Evolutionary conservation across 306 rosid genomes (phyloP).

Genomic region (Crotalaria pallida): DNA sequence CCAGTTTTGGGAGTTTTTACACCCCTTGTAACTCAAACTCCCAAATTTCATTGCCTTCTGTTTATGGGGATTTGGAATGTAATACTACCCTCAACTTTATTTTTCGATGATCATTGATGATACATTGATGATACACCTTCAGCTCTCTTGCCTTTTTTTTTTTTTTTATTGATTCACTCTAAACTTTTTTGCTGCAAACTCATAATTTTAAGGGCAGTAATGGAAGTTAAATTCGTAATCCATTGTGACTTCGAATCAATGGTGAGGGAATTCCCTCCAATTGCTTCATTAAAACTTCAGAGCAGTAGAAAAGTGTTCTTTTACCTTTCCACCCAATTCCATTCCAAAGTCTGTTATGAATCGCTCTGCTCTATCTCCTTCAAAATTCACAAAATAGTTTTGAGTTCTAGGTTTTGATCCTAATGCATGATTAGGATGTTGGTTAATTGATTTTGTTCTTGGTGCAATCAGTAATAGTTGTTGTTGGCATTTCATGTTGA

Average conservation of each 20-base stretch:
- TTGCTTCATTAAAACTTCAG: conserved; percentile 4
- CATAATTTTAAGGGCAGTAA: background rate
- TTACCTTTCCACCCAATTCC: background rate
- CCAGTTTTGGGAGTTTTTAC: background rate
- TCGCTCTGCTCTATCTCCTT: background rate
- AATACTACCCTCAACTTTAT: background rate
- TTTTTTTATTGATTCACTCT: background rate
- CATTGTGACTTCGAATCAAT: background rate
- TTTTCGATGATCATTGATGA: background rate
- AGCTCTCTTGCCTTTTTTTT: background rate
- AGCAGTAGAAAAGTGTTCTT: background rate
- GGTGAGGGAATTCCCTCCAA: background rate
- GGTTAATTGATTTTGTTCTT: background rate
- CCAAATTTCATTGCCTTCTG: background rate
- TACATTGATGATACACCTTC: background rate
- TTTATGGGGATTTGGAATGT: background rate
- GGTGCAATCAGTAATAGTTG: background rate
- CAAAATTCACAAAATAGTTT: background rate
- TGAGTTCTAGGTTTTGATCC: conserved; percentile 11
- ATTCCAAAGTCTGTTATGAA: background rate
- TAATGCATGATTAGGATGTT: background rate
- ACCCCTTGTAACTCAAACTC: background rate
- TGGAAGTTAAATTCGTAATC: background rate
- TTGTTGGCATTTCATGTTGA: conserved; percentile 11
- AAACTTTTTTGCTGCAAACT: background rate